Evolutionary conservation across 257 asterid genomes (phyloP), one percentile per base, ranked within the genome.

Genomic region (Salvia rosmarinus): DNA sequence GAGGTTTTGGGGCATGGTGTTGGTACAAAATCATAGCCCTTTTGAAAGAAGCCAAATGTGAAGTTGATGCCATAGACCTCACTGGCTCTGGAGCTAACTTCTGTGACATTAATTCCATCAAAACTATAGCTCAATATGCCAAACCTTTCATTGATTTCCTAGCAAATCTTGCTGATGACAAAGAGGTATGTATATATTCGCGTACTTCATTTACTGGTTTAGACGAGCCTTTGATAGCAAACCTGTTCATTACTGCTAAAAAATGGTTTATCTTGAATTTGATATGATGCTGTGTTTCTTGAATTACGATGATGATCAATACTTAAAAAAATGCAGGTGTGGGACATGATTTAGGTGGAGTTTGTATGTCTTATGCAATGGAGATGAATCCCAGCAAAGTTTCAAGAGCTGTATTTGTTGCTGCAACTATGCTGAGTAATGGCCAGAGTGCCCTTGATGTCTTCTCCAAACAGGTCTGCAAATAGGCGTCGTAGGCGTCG

Each of bases 1-100:
- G 89, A 73, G 91, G 91, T 8, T 86, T 84, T 68, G 91, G 91
- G 20, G 89, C 91, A 50, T 86, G 91, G 91, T 86, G 91, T 78
- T 86, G 91, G 91, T 86, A 86, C 85, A 86, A 86, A 69, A 80
- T 85, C 30, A 86, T 85, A 60, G 85, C 91, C 64, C 85, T 84
- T 14, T 68, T 86, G n/a, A 84, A 84, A 78, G 86, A 86, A 60
- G 35, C 44, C 60, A 78, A 83, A 4, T 74, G 70, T 72, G 75
- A 78, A 70, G 91, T 86, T 67, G 78, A 82, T 68, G 83, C 91
- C 9, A 78, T 86, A 12, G 89, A 86, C 77, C 86, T 86, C 68
- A 69, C 86, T 49, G 91, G 89, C 35, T 86, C 91, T 65, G 91
- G 91, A 1, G 49, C 81, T 30, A 75, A 86, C 55, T 82, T 76